These are phyloP conservation scores for Xylaria multiplex DNA, from an alignment of 2,329 filamentous ascomycete species.

Conservation along the genomic window DNA sequence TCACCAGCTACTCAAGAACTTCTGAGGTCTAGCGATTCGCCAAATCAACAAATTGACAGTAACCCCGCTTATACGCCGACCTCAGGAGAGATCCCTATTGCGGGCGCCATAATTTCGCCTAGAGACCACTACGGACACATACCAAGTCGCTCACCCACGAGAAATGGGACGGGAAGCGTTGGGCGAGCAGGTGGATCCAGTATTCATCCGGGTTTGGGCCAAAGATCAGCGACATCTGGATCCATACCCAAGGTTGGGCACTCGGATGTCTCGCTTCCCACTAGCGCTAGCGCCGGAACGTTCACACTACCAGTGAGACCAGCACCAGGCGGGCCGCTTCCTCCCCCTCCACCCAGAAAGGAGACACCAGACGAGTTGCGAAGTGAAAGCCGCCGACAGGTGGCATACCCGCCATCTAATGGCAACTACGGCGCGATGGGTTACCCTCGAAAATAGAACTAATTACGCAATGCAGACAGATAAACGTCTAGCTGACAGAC, in stretches of 20 bases:
- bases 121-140: conserved; percentile 58
- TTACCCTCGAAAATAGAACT: conserved; percentile 48
- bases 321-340: conserved; percentile 68
- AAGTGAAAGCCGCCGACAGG: conserved; percentile 63
- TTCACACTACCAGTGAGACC: conserved; percentile 73
- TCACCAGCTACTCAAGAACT: conserved; percentile 82
- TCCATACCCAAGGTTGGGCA: conserved; percentile 61
- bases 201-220: conserved; percentile 64
- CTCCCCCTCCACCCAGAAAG: conserved; percentile 69
- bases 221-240: conserved; percentile 62
- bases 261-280: conserved; percentile 49
- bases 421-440: conserved; percentile 50
- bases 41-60: conserved; percentile 61
- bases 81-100: conserved; percentile 77
- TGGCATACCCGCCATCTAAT: conserved; percentile 60
- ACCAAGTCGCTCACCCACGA: conserved; percentile 62
- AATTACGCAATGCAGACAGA: conserved; percentile 13
- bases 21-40: conserved; percentile 71
- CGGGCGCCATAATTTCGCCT: conserved; percentile 65
- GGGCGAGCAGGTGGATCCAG: conserved; percentile 58
- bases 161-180: conserved; percentile 58
- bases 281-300: conserved; percentile 59
- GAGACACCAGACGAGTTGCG: conserved; percentile 64
- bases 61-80: conserved; percentile 68
- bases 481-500: conserved; percentile 21